phyloP scores from a whole-genome alignment of 352 stramenopile genomes.

The Phytophthora tubulina region DNA sequence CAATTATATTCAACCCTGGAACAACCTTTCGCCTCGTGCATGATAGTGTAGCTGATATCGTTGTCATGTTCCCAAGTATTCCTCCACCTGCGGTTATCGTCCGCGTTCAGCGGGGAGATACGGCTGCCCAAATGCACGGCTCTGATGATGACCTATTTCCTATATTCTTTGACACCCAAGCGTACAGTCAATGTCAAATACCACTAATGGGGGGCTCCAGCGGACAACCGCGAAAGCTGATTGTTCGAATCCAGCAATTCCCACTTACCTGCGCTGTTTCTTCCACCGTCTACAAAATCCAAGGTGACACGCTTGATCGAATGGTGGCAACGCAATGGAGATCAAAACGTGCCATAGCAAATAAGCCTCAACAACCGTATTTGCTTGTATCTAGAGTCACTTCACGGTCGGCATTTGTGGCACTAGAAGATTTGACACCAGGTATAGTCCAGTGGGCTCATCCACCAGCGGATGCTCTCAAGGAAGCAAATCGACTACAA shows the following conservation, averaged over 20 bases:
- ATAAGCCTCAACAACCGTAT: not conserved
- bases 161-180: not conserved
- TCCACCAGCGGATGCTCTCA: not conserved
- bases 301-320: not conserved
- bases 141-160: not conserved
- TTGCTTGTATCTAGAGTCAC: not conserved
- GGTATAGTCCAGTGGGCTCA: not conserved
- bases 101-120: not conserved
- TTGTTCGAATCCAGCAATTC: slow-evolving; percentile 4
- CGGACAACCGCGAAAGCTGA: not conserved
- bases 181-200: not conserved
- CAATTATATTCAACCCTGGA: not conserved
- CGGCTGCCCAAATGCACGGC: too few species aligned
- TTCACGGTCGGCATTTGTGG: not conserved
- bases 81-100: not conserved
- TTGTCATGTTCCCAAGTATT: not conserved
- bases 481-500: not conserved
- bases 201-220: not conserved
- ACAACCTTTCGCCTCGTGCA: not conserved
- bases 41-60: not conserved
- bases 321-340: not conserved
- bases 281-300: not conserved
- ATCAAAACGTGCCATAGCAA: not conserved
- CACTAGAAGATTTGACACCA: not conserved
- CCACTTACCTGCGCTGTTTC: not conserved